Base-by-base conservation (phyloP, 1,284 basidiomycete species). In the Kwoniella shivajii region DNA sequence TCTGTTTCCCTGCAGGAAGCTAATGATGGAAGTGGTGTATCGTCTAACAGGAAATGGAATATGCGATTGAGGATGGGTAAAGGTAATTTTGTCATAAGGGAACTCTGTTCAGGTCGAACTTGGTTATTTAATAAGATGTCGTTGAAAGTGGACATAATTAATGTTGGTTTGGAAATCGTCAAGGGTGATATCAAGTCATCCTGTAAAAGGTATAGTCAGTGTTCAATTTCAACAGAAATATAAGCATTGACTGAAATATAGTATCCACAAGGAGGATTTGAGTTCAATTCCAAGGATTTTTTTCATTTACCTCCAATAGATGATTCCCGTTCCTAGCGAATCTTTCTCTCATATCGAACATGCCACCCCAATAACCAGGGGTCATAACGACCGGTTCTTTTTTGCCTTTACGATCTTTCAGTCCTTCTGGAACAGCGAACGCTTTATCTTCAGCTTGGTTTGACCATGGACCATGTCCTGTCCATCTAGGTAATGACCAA, bases 401-500 rank as follows among this genome's bases (percentile, higher is more conserved):
- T 22, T 39, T 16, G 6, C 49, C 39, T 6, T 45, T 6, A n/a
- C 13, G 29, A 11, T 26, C 29, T 5, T n/a, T 31, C 22, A 31
- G 31, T 20, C 27, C 26, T 20, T 45, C 29, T 27, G 41, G 41
- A 34, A 47, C 27, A 45, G 27, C 27, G n/a, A 26, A 45, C 6
- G 33, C 14, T n/a, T 31, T 37, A 6, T 36, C 39, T 22, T n/a
- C 18, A 31, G 26, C 36, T 16, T 22, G 14, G 24, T 36, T 13
- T 4, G 24, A 43, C 66, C 66, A 68, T 2, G 52, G 52, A 6
- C 51, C 59, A 31, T 50, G 51, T 1, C 66, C 66, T 11, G 56
- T 60, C 60, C 63, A 66, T 34, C 50, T 59, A 4, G 67, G 67
- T 9, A 68, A 30, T 55, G 54, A 60, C 55, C 59, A 66, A 14